Evolutionary conservation across 805 yeast genomes (phyloP).

Genomic region (Monosporozyma aerobia): DNA sequence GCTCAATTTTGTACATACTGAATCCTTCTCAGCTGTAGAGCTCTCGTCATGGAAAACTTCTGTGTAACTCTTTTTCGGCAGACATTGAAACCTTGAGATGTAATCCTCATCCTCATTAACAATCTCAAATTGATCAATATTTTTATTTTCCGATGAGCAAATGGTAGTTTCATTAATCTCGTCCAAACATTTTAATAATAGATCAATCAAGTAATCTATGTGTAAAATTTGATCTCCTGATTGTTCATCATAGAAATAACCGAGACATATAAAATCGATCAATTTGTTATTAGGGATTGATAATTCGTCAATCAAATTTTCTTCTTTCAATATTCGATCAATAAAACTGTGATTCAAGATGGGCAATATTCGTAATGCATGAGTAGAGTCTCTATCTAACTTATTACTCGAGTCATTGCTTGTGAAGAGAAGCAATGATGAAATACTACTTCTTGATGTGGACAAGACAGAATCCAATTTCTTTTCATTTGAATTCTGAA

Average conservation of each 20-base stretch:
- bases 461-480: background rate
- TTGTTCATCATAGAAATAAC: constrained; percentile 27
- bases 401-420: background rate
- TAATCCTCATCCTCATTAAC: background rate
- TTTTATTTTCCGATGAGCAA: background rate
- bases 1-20: background rate
- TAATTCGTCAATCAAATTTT: constrained; percentile 31
- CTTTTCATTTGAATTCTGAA: background rate
- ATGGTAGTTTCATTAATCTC: constrained; percentile 8
- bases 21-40: background rate
- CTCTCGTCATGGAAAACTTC: background rate
- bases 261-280: constrained; percentile 43
- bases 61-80: background rate
- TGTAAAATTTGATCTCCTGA: constrained; percentile 16
- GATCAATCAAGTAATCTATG: constrained; percentile 26
- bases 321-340: constrained; percentile 31
- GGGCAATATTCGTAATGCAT: background rate
- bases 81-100: background rate
- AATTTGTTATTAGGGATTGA: constrained; percentile 31
- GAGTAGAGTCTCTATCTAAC: background rate
- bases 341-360: constrained; percentile 21
- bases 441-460: constrained; percentile 3
- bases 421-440: background rate
- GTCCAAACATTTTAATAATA: constrained; percentile 21
- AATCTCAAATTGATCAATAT: background rate